Percentiles rank a stretch among this genome's conserved stretches.
Evolutionary conservation across 2,329 filamentous ascomycete genomes (phyloP).

Genomic region (Colletotrichum sp.): DNA sequence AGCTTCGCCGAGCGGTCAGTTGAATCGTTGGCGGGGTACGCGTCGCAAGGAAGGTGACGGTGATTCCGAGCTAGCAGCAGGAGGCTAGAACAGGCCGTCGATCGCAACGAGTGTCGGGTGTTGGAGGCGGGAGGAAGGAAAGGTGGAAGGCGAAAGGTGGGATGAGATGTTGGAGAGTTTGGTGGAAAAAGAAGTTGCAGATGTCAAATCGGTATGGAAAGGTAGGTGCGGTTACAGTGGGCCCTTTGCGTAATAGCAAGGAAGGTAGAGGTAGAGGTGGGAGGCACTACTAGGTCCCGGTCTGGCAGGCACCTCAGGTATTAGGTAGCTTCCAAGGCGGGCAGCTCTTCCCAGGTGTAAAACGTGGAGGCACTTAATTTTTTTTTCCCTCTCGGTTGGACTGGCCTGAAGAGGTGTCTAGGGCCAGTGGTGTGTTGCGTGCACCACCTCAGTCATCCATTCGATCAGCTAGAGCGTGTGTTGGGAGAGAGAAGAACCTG

Average conservation of each 20-base stretch:
- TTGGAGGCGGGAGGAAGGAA: not conserved
- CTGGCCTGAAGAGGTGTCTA: not conserved
- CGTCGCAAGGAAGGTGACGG: not conserved
- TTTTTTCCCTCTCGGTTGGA: not conserved
- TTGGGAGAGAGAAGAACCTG: not conserved
- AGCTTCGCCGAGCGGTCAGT: slow-evolving; percentile 32
- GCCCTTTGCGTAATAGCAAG: slow-evolving; percentile 22
- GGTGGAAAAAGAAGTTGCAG: slow-evolving; percentile 23
- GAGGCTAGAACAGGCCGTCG: not conserved
- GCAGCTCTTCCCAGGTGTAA: not conserved
- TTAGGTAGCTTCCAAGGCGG: not conserved
- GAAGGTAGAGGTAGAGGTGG: slow-evolving; percentile 18
- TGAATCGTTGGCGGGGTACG: not conserved
- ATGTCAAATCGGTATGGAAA: slow-evolving; percentile 21
- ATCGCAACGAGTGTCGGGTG: slow-evolving; percentile 14
- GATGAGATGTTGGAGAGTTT: slow-evolving; percentile 18
- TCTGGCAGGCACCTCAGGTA: not conserved
- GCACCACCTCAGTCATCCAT: not conserved
- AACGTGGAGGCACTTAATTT: not conserved
- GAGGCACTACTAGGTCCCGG: slow-evolving; percentile 3
- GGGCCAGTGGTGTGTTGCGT: not conserved
- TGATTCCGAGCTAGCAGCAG: not conserved
- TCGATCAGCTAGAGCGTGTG: not conserved
- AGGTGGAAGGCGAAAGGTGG: not conserved
- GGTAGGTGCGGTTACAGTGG: slow-evolving; percentile 23